Percentiles rank a stretch among this genome's conserved stretches.
Evolutionary conservation across 2,329 filamentous ascomycete genomes (phyloP).

Genomic region (Exophiala xenobiotica): DNA sequence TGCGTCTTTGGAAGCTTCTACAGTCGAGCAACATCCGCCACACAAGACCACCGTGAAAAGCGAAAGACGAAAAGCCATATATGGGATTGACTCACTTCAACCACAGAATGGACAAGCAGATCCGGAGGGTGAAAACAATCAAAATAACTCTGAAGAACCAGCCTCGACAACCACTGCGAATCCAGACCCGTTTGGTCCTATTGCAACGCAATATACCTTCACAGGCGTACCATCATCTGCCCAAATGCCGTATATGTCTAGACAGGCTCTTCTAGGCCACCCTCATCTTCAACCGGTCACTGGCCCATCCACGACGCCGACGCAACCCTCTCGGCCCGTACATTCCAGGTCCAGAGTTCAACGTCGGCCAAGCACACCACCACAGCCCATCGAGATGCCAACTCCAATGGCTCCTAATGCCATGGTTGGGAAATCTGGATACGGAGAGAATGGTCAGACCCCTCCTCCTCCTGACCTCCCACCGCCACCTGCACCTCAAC

Average conservation of each 20-base stretch:
- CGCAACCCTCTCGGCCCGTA: no score
- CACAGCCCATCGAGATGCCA: background rate
- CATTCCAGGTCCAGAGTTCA: no score
- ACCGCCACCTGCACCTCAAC: background rate
- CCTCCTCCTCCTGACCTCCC: background rate
- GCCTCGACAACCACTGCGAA: background rate
- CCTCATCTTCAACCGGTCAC: no score
- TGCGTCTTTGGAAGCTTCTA: background rate
- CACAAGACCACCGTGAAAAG: background rate
- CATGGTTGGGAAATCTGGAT: background rate
- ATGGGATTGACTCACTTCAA: conserved; percentile 18
- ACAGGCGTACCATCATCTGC: conserved; percentile 8
- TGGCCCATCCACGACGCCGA: no score
- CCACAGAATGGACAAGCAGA: background rate
- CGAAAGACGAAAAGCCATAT: conserved; percentile 17
- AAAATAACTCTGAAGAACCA: background rate
- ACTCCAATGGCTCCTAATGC: background rate
- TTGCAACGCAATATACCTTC: conserved; percentile 8
- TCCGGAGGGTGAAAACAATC: background rate
- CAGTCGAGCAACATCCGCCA: no score
- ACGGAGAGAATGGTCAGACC: background rate
- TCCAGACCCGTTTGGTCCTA: background rate
- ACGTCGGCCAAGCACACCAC: background rate
- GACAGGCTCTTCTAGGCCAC: no score
- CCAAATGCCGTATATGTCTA: no score